Percentiles rank a stretch among this genome's conserved stretches.
Evolutionary conservation across 1,139 yeast genomes (phyloP).

Genomic region (Debaryomycetaceae sp.): DNA sequence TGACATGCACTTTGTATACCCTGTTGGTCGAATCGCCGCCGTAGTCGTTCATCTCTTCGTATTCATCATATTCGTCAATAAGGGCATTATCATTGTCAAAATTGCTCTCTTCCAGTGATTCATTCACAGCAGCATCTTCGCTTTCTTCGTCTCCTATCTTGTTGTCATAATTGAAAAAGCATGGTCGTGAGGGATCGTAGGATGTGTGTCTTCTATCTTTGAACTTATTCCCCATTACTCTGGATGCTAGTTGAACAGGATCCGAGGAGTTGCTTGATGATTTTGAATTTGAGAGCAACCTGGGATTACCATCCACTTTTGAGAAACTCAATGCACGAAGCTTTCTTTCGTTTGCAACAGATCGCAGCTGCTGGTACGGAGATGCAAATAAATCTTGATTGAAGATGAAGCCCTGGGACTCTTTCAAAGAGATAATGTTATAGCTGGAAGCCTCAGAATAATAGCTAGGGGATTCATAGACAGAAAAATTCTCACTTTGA

Average conservation of each 20-base stretch:
- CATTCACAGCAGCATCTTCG: constrained; percentile 6
- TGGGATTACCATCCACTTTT: constrained; percentile 3
- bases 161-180: constrained; percentile 9
- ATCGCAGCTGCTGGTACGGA: constrained; percentile 57
- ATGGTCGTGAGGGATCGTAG: constrained; percentile 26
- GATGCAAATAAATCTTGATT: constrained; percentile 73
- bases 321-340: constrained; percentile 23
- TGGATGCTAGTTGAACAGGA: background rate
- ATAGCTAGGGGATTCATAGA: constrained; percentile 47
- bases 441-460: constrained; percentile 28
- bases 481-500: constrained; percentile 54
- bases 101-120: constrained; percentile 8
- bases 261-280: constrained; percentile 7
- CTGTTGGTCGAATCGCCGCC: constrained; percentile 25
- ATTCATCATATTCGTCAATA: constrained; percentile 21
- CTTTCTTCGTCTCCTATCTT: constrained; percentile 5
- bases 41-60: constrained; percentile 20
- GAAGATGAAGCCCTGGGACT: constrained; percentile 71
- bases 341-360: constrained; percentile 38
- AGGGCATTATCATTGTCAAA: constrained; percentile 14
- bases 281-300: constrained; percentile 8
- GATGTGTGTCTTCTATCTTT: constrained; percentile 31
- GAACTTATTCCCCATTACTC: constrained; percentile 1
- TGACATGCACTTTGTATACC: constrained; percentile 46
- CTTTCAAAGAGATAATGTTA: constrained; percentile 49